These are phyloP conservation scores for Gentiana straminea DNA, from an alignment of 257 asterid species.

Conservation along the genomic window DNA sequence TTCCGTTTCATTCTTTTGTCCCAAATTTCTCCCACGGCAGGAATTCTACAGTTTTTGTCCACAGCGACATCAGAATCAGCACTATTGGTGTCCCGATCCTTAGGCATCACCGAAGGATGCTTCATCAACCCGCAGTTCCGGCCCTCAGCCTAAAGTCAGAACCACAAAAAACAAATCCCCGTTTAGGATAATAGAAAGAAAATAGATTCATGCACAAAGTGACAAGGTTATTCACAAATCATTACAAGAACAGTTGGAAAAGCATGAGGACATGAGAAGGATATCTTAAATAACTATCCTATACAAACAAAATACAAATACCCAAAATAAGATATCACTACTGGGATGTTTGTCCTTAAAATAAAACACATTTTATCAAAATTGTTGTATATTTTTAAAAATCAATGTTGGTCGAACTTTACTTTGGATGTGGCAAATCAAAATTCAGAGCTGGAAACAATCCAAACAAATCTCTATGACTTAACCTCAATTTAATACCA, in stretches of 20 bases:
- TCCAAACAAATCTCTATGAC: too few relatives aligned
- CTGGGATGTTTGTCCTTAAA: too few relatives aligned
- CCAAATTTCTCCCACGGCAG: conserved; percentile 93
- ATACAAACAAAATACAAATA: too few relatives aligned
- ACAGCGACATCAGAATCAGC: conserved; percentile 55
- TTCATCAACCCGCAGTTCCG: conserved; percentile 54
- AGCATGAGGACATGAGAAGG: not conserved
- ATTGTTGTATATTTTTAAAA: too few relatives aligned
- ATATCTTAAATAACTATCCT: too few relatives aligned
- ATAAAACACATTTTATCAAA: too few relatives aligned
- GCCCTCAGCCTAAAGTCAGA: conserved; percentile 54
- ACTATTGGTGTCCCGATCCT: conserved; percentile 60
- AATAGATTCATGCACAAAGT: not conserved
- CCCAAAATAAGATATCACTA: too few relatives aligned
- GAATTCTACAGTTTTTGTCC: conserved; percentile 74
- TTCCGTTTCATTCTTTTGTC: conserved; percentile 93
- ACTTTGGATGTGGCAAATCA: too few relatives aligned
- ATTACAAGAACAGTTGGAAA: not conserved
- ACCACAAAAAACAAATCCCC: not conserved
- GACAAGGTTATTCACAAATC: not conserved
- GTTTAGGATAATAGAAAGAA: not conserved
- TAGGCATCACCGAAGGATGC: conserved; percentile 44
- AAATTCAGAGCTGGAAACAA: too few relatives aligned
- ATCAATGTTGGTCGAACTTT: too few relatives aligned
- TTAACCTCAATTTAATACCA: too few relatives aligned